These are phyloP conservation scores for Onygenales sp. DNA, from an alignment of 2,329 filamentous ascomycete species.

Conservation along the genomic window DNA sequence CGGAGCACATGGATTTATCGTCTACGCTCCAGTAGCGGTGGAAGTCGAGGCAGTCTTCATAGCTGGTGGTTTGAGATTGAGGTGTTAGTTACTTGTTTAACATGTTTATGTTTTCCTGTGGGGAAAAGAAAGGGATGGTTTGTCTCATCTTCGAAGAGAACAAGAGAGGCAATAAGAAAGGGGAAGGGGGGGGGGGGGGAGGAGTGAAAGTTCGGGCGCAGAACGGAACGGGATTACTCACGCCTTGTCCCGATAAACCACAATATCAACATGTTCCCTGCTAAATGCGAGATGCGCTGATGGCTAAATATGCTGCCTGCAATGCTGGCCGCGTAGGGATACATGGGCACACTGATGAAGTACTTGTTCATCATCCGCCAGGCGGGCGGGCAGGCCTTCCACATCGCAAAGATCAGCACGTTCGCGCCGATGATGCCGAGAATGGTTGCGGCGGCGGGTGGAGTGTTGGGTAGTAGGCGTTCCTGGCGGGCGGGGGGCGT, in stretches of 20 bases:
- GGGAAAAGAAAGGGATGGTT: not conserved
- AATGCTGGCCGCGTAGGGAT: constrained; percentile 43
- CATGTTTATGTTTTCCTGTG: not conserved
- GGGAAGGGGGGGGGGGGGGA: too few relatives aligned
- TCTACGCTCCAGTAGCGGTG: constrained; percentile 94
- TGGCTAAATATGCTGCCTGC: constrained; percentile 50
- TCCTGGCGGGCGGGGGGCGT: constrained; percentile 37
- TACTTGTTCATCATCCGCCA: constrained; percentile 50
- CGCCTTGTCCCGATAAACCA: constrained; percentile 44
- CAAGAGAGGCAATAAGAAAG: constrained; percentile 6
- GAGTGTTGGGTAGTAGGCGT: constrained; percentile 40
- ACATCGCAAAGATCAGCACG: constrained; percentile 40
- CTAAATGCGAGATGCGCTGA: constrained; percentile 42
- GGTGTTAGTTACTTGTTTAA: not conserved
- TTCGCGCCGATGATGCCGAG: constrained; percentile 43
- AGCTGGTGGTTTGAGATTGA: constrained; percentile 36
- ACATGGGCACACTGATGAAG: constrained; percentile 43
- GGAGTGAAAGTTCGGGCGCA: too few relatives aligned
- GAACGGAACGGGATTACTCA: constrained; percentile 16
- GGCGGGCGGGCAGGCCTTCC: constrained; percentile 41
- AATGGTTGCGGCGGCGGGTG: constrained; percentile 44
- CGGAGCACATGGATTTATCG: constrained; percentile 78
- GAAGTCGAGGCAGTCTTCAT: constrained; percentile 78
- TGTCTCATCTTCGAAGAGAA: not conserved
- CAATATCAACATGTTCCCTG: constrained; percentile 45